These are phyloP conservation scores for Colletotrichum cuscutae DNA, from an alignment of 2,329 filamentous ascomycete genomes.

Conservation along the genomic window DNA sequence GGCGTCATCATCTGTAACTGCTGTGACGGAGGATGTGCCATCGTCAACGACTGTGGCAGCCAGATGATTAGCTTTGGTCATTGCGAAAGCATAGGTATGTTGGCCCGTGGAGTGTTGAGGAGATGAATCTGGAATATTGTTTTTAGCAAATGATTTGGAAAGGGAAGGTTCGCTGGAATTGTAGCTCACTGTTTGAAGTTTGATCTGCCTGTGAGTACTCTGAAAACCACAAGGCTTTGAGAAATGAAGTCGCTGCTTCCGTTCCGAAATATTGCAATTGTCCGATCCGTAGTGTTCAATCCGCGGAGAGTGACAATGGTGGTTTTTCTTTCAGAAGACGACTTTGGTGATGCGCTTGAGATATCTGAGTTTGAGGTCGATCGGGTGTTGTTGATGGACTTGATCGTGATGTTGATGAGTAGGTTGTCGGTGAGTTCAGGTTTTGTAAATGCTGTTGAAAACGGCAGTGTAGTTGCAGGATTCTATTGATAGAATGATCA, in stretches of 20 bases:
- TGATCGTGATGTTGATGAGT: not conserved
- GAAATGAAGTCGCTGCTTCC: not conserved
- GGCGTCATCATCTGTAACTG: conserved; percentile 5
- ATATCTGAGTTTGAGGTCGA: not conserved
- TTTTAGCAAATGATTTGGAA: not conserved
- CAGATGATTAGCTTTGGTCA: conserved; percentile 13
- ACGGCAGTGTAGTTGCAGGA: not conserved
- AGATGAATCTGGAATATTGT: not conserved
- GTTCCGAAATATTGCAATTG: not conserved
- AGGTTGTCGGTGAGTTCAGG: not conserved
- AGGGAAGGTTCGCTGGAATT: not conserved
- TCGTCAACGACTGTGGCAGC: not conserved
- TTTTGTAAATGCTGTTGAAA: not conserved
- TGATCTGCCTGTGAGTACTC: not conserved
- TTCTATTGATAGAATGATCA: not conserved
- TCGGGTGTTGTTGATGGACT: not conserved
- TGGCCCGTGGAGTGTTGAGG: not conserved
- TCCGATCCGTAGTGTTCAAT: not conserved
- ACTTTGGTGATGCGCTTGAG: not conserved
- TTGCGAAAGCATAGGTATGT: not conserved
- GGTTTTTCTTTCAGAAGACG: not conserved
- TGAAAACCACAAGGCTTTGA: not conserved
- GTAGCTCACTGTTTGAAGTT: not conserved
- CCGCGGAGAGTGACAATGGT: not conserved
- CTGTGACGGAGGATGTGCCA: conserved; percentile 1